Conservation (phyloP, 441 rosid species). For the Breynia disticha region DNA sequence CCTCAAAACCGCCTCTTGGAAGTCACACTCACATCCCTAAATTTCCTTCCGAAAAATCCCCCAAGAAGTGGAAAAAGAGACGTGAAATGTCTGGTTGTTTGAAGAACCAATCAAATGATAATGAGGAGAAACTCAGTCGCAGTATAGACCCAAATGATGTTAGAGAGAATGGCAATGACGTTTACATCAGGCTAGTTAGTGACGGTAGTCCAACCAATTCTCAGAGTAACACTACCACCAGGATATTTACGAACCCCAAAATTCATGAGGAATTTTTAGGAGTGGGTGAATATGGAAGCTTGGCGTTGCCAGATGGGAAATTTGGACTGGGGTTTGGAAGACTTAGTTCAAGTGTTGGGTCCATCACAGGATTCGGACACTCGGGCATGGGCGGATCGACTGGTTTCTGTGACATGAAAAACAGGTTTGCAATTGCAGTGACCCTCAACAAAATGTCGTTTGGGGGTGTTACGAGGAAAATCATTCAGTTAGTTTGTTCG, state of each 20-base stretch:
- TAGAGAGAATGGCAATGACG: conserved; percentile 20
- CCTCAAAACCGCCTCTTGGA: conserved; percentile 70
- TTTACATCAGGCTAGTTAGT: conserved; percentile 31
- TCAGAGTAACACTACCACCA: conserved; percentile 12
- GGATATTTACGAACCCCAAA: conserved; percentile 43
- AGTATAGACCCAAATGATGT: conserved; percentile 3
- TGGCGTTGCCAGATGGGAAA: conserved; percentile 8
- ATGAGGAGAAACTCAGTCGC: conserved; percentile 16
- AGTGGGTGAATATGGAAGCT: not conserved
- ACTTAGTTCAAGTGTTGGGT: conserved; percentile 38
- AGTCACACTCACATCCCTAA: conserved; percentile 74
- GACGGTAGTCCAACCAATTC: conserved; percentile 12
- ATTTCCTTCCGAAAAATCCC: conserved; percentile 32
- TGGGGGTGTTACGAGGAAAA: conserved; percentile 53
- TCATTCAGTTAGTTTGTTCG: conserved; percentile 63
- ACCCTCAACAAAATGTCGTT: conserved; percentile 80
- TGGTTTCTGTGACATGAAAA: conserved; percentile 58
- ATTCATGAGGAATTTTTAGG: conserved; percentile 25
- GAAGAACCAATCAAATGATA: conserved; percentile 20
- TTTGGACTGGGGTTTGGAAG: conserved; percentile 85
- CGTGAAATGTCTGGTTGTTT: conserved; percentile 21
- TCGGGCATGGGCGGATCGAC: conserved; percentile 94
- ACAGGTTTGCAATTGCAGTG: conserved; percentile 73
- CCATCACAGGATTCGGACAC: conserved; percentile 68
- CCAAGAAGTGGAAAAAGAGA: conserved; percentile 27